These are phyloP conservation scores for Penicillium robsamsonii DNA, from an alignment of 495 filamentous ascomycete species.

Conservation along the genomic window DNA sequence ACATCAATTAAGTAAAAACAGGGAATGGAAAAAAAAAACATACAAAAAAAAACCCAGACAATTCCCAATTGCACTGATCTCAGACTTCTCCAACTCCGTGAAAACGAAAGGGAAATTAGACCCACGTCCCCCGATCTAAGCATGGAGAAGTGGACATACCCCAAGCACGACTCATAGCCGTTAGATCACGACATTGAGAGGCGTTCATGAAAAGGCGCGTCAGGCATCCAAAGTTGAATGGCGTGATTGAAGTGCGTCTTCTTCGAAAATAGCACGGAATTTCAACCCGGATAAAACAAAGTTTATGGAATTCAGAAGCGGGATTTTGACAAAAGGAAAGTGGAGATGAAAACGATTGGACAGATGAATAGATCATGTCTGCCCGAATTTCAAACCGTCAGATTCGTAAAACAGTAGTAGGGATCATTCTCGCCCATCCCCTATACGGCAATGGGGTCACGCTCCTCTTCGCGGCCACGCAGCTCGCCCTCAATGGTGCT, in stretches of 20 bases:
- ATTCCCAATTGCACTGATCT: neutral
- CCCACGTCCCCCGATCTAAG: constrained; percentile 4
- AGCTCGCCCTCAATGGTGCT: constrained; percentile 51
- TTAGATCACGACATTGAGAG: constrained; percentile 21
- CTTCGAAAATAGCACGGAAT: constrained; percentile 2
- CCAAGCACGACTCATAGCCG: constrained; percentile 19
- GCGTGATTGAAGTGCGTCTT: neutral
- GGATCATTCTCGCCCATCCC: neutral
- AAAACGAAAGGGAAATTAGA: constrained; percentile 5
- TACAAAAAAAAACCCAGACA: constrained; percentile 1
- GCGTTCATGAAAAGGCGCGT: neutral
- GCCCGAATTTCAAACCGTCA: constrained; percentile 16
- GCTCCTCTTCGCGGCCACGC: constrained; percentile 63
- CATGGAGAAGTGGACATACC: constrained; percentile 1
- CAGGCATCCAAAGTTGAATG: constrained; percentile 11
- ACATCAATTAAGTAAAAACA: constrained; percentile 31
- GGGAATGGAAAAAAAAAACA: constrained; percentile 12
- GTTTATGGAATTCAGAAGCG: constrained; percentile 1
- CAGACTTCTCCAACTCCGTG: constrained; percentile 3
- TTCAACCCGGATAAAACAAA: neutral
- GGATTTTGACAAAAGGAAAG: constrained; percentile 2
- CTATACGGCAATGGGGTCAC: constrained; percentile 39
- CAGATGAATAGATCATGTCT: neutral
- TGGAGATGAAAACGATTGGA: neutral
- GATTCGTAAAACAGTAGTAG: constrained; percentile 13